A percentile compares a stretch with the other conserved stretches of the same genome.
Evolutionary conservation across 1,139 yeast genomes (phyloP).

Genomic region (Geotrichum reessii): DNA sequence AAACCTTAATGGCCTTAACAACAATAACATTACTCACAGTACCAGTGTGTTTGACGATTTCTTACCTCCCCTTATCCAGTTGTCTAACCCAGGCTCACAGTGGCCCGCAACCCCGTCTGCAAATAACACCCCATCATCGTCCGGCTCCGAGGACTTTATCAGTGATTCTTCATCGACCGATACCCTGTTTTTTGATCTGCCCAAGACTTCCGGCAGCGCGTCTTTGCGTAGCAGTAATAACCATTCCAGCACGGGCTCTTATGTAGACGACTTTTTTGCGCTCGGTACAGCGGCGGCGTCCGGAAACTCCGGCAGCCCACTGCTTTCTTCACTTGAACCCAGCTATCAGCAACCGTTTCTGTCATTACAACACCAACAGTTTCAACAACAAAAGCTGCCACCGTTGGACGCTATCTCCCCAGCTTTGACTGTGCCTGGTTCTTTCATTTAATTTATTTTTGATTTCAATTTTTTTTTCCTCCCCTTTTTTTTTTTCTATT

Average conservation of each 20-base stretch:
- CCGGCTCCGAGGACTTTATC: not conserved
- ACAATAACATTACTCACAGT: not conserved
- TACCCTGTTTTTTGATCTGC: slow-evolving; percentile 6
- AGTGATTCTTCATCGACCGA: not conserved
- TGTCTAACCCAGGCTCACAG: not conserved
- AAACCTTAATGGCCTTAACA: not conserved
- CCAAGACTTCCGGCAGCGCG: slow-evolving; percentile 5
- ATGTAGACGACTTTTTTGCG: not conserved
- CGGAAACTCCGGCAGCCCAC: not conserved
- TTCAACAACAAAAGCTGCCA: not conserved
- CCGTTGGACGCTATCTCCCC: not conserved
- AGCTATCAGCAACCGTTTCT: not conserved
- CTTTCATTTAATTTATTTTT: not conserved
- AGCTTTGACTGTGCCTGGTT: slow-evolving; percentile 1
- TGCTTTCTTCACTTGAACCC: not conserved
- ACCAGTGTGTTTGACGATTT: not conserved
- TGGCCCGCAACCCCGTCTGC: not conserved
- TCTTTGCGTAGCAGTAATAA: slow-evolving; percentile 5
- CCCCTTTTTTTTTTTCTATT: not conserved
- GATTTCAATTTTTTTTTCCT: not conserved
- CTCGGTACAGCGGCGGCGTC: not conserved
- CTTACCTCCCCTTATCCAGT: not conserved
- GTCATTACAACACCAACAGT: not conserved
- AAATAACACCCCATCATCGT: not conserved
- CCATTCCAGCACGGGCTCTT: not conserved